phyloP scores from a whole-genome alignment of 148 eudicot species.

The Cornus florida region DNA sequence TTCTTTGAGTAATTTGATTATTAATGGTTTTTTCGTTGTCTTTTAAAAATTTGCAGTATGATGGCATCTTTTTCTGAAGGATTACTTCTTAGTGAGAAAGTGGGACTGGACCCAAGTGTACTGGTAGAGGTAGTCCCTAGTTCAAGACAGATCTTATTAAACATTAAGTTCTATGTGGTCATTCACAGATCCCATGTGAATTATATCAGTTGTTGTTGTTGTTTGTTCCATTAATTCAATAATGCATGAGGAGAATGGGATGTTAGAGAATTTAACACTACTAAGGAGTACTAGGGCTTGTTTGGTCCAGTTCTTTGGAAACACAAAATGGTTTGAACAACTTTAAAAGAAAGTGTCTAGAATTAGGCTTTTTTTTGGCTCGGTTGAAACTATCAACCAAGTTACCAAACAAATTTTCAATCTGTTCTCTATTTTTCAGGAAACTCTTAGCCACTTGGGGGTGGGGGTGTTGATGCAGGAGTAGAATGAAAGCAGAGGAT shows the following conservation, averaged over 20 bases:
- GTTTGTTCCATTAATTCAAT: background rate
- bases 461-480: too few species aligned
- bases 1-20: background rate
- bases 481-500: too few species aligned
- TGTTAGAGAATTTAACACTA: background rate
- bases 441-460: too few species aligned
- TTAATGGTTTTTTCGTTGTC: background rate
- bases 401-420: too few species aligned
- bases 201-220: background rate
- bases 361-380: too few species aligned
- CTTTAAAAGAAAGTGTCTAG: background rate
- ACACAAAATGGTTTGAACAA: too few species aligned
- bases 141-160: background rate
- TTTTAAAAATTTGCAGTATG: conserved; percentile 54
- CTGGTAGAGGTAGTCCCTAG: conserved; percentile 66
- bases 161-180: background rate
- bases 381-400: too few species aligned
- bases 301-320: too few species aligned
- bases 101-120: conserved; percentile 85
- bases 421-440: too few species aligned
- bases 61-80: conserved; percentile 99
- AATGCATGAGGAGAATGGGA: background rate
- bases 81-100: conserved; percentile 79
- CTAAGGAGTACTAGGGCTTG: background rate
- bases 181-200: background rate